Evolutionary conservation across 192 early-diverging fungal species (phyloP), one percentile per base, ranked within the genome.

Genomic region (Gigaspora rosea): DNA sequence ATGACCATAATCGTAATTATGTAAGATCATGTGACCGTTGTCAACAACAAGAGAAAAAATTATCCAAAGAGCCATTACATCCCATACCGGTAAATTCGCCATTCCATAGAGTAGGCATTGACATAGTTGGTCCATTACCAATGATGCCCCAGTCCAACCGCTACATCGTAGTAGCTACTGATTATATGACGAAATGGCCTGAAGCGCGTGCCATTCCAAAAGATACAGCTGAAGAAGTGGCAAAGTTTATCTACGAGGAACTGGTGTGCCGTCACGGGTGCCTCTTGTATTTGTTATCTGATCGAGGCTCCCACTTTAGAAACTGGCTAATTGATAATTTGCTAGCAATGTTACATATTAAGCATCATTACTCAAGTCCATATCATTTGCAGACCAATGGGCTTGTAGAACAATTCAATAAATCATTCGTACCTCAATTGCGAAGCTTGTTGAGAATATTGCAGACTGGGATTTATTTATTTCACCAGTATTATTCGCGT

Each of bases 131-230:
- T 18, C 73, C 36, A 8, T 47, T 79, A 22, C 47, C 77, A n/a
- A 32, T 41, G 2, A 78, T 72, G 0, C 48, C 50, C 22, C 41
- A 47, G 0, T 73, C 77, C 9, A 79, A 79, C n/a, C 1, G 58
- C 4, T 82, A 77, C 73, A 72, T 82, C 4, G 6, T 83, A 0
- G 62, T 78, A 0, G 79, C 79, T 0, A 77, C 79, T 1, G 82
- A 83, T 20, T 83, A 80, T 59, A n/a, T 63, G 0, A 83, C 79
- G 3, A 79, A 79, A 56, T 83, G 78, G 79, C 79, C 79, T 0
- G 71, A 80, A 50, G 71, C 75, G 16, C 36, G 65, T 0, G 79
- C 79, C 7, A 6, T 83, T 3, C 54, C 52, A 10, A 67, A 74
- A 18, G 75, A 78, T 0, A 75, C 76, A 41, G 79, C 61, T 5